These are phyloP conservation scores for Bruguiera hainesii DNA, from an alignment of 441 rosid genomes.

Conservation along the genomic window DNA sequence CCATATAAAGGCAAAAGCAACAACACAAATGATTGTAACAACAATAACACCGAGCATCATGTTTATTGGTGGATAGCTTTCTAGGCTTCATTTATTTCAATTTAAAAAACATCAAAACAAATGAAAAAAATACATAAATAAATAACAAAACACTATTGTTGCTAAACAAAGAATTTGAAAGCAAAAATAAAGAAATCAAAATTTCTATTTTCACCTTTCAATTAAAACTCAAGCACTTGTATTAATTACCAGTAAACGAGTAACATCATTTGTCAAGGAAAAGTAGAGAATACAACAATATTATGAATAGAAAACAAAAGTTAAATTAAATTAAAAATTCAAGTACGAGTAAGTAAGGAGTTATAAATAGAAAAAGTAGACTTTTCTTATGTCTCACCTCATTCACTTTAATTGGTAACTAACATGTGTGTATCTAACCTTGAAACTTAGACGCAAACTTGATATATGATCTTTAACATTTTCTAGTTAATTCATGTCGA, in stretches of 20 bases:
- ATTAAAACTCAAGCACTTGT: not conserved
- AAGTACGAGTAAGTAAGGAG: not conserved
- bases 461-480: no score
- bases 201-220: not conserved
- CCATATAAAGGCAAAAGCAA: no score
- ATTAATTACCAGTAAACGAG: constrained; percentile 62
- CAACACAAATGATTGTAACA: no score
- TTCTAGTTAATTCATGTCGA: no score
- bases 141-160: not conserved
- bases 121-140: not conserved
- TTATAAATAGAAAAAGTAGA: not conserved
- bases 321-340: not conserved
- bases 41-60: no score
- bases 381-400: no score
- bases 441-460: no score
- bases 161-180: not conserved
- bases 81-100: constrained; percentile 80
- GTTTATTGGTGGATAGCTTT: constrained; percentile 19
- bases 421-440: no score
- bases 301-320: constrained; percentile 5
- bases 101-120: constrained; percentile 32
- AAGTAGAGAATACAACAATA: not conserved
- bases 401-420: no score
- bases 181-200: not conserved
- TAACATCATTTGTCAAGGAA: constrained; percentile 61